phyloP scores from a whole-genome alignment of 371 early-diverging fungal species.

The Rhizopus arrhizus region DNA sequence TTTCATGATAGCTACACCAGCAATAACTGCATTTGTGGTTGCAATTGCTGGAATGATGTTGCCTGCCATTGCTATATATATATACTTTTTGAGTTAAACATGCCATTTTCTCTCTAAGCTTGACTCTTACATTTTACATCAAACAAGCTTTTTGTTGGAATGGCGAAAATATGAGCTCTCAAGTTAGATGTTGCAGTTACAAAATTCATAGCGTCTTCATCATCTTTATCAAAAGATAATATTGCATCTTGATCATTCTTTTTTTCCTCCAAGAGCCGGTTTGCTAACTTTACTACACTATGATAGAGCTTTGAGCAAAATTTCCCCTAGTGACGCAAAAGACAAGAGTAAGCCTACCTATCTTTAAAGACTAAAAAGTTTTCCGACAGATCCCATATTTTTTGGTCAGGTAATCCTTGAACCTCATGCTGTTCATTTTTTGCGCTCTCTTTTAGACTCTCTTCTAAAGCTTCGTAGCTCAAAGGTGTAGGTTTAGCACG shows the following conservation, averaged over 20 bases:
- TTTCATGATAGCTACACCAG: conserved; percentile 91
- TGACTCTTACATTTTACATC: conserved; percentile 77
- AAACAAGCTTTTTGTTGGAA: conserved; percentile 80
- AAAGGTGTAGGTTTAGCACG: conserved; percentile 76
- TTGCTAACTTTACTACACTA: conserved; percentile 49
- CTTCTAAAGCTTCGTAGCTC: conserved; percentile 49
- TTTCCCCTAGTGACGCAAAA: not conserved
- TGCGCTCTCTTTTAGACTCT: not conserved
- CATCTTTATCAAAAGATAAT: conserved; percentile 93
- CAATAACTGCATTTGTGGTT: conserved; percentile 98
- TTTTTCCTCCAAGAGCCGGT: conserved; percentile 43
- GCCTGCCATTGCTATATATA: conserved; percentile 87
- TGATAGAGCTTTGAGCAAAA: not conserved
- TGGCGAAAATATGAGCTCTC: conserved; percentile 80
- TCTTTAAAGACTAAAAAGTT: conserved; percentile 57
- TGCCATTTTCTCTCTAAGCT: not conserved
- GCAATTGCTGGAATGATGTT: conserved; percentile 99
- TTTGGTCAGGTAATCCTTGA: conserved; percentile 62
- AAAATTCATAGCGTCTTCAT: conserved; percentile 85
- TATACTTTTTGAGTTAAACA: conserved; percentile 3
- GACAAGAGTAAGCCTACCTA: conserved; percentile 35
- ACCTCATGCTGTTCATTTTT: conserved; percentile 7
- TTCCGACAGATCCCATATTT: conserved; percentile 66
- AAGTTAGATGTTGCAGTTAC: conserved; percentile 92
- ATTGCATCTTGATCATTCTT: conserved; percentile 48